Evolutionary conservation across 495 filamentous ascomycete genomes (phyloP), one percentile per base, ranked within the genome.

Genomic region (Hypoxylon cercidicola): DNA sequence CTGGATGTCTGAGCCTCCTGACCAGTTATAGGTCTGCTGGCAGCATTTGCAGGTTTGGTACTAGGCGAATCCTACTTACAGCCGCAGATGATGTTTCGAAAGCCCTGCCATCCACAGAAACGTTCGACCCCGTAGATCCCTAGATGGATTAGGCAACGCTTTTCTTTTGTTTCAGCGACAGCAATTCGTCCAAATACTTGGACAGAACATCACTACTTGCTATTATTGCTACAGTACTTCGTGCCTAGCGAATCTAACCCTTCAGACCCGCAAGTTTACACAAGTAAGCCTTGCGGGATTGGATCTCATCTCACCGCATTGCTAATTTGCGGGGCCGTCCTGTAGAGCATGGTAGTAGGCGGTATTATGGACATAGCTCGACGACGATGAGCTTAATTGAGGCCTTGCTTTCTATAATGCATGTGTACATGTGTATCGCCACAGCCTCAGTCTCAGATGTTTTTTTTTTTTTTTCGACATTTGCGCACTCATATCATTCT

Each of bases 281-380:
- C 21, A 47, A 55, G 59, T 68, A 37, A 63, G 59, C 65, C 50
- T 60, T 63, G 32, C 35, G 43, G 37, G 28, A 28, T 51, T 59
- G 54, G 50, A 63, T 61, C 53, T 54, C 53, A 68, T 63, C 65
- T 68, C 34, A 68, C 59, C 65, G 60, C 44, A 67, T 60, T 68
- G 60, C 55, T 3, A 3, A 28, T 28, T 28, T 28, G 25, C 25
- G 25, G 25, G 25, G 7, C 7, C 25, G 65, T 16, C 15, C 44
- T 21, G 15, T 43, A 49, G 25, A 28, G n/a, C 25, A 7, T 28
- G 25, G 5, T 12, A 37, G 18, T 15, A 52, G 16, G 37, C 7
- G 55, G 21, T 37, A 21, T 52, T 43, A n/a, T 65, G 66, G 66
- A 35, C 25, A 46, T 32, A 25, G 49, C 51, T 45, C 58, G 15